Evolutionary conservation across 106 monocot genomes (phyloP).

Genomic region (Ottelia alismoides): DNA sequence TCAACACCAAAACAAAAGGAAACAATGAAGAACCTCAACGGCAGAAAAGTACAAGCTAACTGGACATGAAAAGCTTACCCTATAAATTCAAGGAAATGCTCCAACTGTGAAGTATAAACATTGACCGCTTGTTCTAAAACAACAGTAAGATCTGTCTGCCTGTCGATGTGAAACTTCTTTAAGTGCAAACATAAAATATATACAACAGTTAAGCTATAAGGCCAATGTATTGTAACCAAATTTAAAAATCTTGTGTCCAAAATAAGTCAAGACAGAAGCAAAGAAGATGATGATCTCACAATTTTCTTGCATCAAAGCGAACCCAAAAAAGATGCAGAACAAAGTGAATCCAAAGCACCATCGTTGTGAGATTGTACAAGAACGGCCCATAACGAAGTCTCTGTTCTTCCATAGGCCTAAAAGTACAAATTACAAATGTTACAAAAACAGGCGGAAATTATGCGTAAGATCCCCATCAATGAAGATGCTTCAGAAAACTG

Average conservation of each 20-base stretch:
- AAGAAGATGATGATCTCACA: constrained; percentile 34
- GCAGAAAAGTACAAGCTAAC: background rate
- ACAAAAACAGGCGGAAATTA: no score
- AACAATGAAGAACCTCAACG: background rate
- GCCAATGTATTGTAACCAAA: background rate
- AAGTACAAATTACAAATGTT: constrained; percentile 1
- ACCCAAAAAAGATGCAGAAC: constrained; percentile 63
- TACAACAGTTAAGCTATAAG: background rate
- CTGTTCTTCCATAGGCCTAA: constrained; percentile 99
- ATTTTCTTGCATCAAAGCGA: constrained; percentile 34
- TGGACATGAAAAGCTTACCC: constrained; percentile 28
- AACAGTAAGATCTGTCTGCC: constrained; percentile 43
- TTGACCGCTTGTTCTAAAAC: constrained; percentile 53
- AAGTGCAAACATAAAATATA: background rate
- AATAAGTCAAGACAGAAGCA: no score
- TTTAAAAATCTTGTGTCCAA: background rate
- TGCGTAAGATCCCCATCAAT: background rate
- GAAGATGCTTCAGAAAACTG: background rate
- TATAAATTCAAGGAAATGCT: constrained; percentile 71
- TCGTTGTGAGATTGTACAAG: constrained; percentile 68
- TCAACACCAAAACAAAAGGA: background rate
- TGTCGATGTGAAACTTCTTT: constrained; percentile 13
- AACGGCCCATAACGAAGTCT: constrained; percentile 84
- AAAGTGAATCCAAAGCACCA: constrained; percentile 55
- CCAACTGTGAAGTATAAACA: constrained; percentile 65